Percentiles rank a stretch among this genome's conserved stretches.
phyloP scores from a whole-genome alignment of 2,329 filamentous ascomycete species.

The Parasarocladium wereldwijsianum region DNA sequence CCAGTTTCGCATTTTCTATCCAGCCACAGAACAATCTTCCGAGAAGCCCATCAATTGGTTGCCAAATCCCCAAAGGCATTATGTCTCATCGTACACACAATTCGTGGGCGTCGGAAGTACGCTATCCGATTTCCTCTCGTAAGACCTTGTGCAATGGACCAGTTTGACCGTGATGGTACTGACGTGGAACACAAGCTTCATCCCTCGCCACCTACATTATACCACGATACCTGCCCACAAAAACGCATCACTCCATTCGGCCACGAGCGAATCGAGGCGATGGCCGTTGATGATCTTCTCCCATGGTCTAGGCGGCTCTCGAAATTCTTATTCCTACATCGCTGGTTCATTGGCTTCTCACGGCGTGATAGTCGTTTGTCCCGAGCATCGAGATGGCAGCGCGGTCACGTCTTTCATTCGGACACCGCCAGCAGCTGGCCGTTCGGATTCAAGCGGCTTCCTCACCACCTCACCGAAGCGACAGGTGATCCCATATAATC shows the following conservation, averaged over 20 bases:
- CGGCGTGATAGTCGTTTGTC: constrained; percentile 65
- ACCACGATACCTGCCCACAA: constrained; percentile 58
- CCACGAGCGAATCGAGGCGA: constrained; percentile 31
- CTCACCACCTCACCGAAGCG: no score
- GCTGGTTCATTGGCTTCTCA: constrained; percentile 67
- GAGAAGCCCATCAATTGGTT: constrained; percentile 60
- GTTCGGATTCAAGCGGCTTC: constrained; percentile 12
- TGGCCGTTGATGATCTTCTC: constrained; percentile 82
- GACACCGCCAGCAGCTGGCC: constrained; percentile 31
- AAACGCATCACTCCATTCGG: constrained; percentile 48
- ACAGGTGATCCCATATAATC: constrained; percentile 29
- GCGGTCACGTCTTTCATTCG: constrained; percentile 61
- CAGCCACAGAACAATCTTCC: constrained; percentile 37
- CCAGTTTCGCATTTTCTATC: constrained; percentile 73
- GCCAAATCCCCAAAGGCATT: constrained; percentile 59
- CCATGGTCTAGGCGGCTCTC: constrained; percentile 66
- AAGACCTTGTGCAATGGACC: constrained; percentile 15
- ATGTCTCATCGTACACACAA: constrained; percentile 59
- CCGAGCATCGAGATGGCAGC: constrained; percentile 74
- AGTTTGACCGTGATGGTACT: background rate
- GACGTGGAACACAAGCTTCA: constrained; percentile 28
- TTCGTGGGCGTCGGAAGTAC: constrained; percentile 54
- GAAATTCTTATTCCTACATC: constrained; percentile 77
- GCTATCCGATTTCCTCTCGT: constrained; percentile 46
- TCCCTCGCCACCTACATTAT: constrained; percentile 59